Base-by-base conservation (phyloP, 805 yeast genomes). In the Jamesozyma spencerorum region DNA sequence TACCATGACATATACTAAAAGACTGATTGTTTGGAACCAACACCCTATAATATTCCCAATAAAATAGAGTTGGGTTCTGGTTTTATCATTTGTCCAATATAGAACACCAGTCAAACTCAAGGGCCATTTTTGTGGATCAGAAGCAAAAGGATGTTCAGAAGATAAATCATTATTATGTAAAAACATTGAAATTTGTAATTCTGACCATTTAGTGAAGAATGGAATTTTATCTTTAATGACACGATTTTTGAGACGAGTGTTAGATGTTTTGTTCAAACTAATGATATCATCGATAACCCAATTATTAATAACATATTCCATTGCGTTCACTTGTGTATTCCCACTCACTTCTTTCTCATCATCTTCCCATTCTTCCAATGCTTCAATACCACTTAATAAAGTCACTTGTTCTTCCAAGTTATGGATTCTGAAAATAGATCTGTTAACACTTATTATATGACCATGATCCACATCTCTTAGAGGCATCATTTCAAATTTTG, bases 271-370 rank as follows among this genome's bases (percentile, higher is more conserved):
- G 14, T 65, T 64, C 44, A 92, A 60, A 40, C 74, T 77, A 24
- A 77, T 60, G 47, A 92, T 85, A 10, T 69, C 65, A 46, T 87
- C 94, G 47, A 88, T 67, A 36, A 58, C 55, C 98, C 98, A 92
- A 19, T 71, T 63, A 57, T 84, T 85, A 39, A 77, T 74, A 8
- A 67, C 20, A 17, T 22, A 28, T 15, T 11, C 17, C 18, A 28
- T 49, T 34, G 82, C 92, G 29, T 60, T 73, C 15, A 79, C 58
- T 58, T 85, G 81, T 61, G 88, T 92, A 68, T 83, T 85, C 57
- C 98, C 97, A 59, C 92, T 86, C 44, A 92, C 86, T 65, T 92
- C 98, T 58, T 81, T 86, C 59, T 92, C 97, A 39, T 69, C 66
- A 59, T 77, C 83, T 1, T 82, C 97, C 98, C 98, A 92, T 13